phyloP scores from a whole-genome alignment of 345 rosid genomes.

The Citrus maxima region DNA sequence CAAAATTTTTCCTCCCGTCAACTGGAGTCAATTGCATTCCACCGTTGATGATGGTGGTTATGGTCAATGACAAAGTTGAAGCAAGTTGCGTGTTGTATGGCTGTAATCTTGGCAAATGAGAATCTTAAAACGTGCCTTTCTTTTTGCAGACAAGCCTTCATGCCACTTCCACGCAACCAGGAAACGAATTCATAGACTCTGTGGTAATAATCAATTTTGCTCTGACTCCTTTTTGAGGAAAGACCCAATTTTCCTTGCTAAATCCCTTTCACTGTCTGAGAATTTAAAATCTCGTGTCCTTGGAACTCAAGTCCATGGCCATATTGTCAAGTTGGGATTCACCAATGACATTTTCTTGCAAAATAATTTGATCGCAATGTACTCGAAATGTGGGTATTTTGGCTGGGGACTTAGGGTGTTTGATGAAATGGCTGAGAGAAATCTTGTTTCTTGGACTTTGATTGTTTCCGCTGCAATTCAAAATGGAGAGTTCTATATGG shows the following conservation, averaged over 20 bases:
- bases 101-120: too few relatives aligned
- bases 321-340: conserved; percentile 27
- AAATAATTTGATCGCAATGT: conserved; percentile 31
- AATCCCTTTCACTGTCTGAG: conserved; percentile 21
- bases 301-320: conserved; percentile 35
- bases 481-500: conserved; percentile 16
- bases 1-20: background rate
- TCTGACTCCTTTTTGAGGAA: background rate
- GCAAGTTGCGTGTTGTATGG: background rate
- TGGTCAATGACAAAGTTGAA: background rate
- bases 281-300: conserved; percentile 14
- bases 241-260: conserved; percentile 18
- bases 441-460: conserved; percentile 41
- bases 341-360: conserved; percentile 23
- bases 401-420: conserved; percentile 26
- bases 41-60: background rate
- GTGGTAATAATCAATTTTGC: background rate
- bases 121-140: too few relatives aligned
- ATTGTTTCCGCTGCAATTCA: conserved; percentile 23
- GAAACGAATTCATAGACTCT: background rate
- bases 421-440: conserved; percentile 34
- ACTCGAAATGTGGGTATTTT: conserved; percentile 13
- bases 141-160: background rate
- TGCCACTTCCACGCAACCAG: background rate
- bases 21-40: background rate